phyloP scores from a whole-genome alignment of 768 basidiomycete species.

The Auriculariales sp. region DNA sequence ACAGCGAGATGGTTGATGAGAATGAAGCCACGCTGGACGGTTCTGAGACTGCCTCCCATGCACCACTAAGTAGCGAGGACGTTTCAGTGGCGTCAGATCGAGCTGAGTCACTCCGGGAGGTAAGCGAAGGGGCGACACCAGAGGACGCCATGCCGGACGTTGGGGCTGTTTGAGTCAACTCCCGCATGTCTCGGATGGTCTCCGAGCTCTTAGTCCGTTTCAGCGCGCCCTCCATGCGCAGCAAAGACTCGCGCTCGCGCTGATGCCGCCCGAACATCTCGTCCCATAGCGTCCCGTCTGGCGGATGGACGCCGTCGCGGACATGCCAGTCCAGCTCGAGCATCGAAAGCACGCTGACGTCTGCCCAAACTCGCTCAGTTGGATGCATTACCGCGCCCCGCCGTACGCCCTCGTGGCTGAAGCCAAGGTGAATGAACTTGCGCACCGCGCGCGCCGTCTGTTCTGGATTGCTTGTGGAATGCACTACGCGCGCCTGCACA shows the following conservation, averaged over 20 bases:
- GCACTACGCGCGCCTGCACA: slow-evolving; percentile 36
- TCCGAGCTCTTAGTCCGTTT: neutral
- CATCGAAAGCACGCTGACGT: slow-evolving; percentile 44
- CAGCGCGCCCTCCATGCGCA: slow-evolving; percentile 14
- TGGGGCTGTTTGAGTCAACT: neutral
- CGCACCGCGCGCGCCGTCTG: slow-evolving; percentile 24
- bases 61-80: too few species aligned
- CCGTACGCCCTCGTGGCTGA: slow-evolving; percentile 48
- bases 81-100: too few species aligned
- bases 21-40: too few species aligned
- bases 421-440: slow-evolving; percentile 38
- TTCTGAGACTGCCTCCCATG: too few species aligned
- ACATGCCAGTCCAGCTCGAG: slow-evolving; percentile 47
- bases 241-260: slow-evolving; percentile 39
- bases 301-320: slow-evolving; percentile 16
- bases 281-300: slow-evolving; percentile 37
- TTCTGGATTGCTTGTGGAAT: slow-evolving; percentile 19
- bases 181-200: neutral
- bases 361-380: slow-evolving; percentile 27
- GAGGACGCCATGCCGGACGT: neutral
- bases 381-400: slow-evolving; percentile 16
- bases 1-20: too few species aligned
- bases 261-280: slow-evolving; percentile 45
- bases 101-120: too few species aligned
- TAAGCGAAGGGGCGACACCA: too few species aligned